These are phyloP conservation scores for Mallotus repandus DNA, from an alignment of 441 rosid genomes.

Conservation along the genomic window DNA sequence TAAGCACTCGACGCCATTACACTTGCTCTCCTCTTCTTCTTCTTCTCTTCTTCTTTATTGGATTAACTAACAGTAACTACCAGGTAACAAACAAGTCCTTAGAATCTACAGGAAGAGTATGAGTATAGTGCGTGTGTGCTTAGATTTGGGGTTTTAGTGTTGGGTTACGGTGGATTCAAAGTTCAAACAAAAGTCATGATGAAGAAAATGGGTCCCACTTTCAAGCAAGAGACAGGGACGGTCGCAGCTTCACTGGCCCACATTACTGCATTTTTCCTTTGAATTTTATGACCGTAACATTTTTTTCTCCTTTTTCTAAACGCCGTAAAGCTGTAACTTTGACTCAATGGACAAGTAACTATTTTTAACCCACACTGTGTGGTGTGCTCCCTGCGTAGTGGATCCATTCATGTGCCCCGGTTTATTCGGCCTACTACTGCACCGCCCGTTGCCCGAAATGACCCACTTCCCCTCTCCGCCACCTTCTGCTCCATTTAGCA, in stretches of 20 bases:
- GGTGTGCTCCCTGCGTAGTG: background rate
- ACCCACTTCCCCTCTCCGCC: no score
- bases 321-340: no score
- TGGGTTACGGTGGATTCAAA: slow-evolving; percentile 23
- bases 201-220: slow-evolving; percentile 27
- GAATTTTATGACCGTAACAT: no score
- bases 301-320: no score
- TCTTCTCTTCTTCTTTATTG: background rate
- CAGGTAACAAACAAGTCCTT: background rate
- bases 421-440: background rate
- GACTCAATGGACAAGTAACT: no score
- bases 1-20: slow-evolving; percentile 54
- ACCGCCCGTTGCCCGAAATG: no score
- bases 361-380: no score
- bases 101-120: background rate
- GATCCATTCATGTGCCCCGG: background rate
- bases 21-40: background rate
- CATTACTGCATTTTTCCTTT: no score
- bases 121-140: background rate
- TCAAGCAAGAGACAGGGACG: background rate
- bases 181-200: slow-evolving; percentile 37
- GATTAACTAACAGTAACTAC: background rate
- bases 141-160: slow-evolving; percentile 6
- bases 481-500: no score
- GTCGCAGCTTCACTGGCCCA: no score